Conservation (phyloP, 441 rosid genomes). For the Mallotus repandus region DNA sequence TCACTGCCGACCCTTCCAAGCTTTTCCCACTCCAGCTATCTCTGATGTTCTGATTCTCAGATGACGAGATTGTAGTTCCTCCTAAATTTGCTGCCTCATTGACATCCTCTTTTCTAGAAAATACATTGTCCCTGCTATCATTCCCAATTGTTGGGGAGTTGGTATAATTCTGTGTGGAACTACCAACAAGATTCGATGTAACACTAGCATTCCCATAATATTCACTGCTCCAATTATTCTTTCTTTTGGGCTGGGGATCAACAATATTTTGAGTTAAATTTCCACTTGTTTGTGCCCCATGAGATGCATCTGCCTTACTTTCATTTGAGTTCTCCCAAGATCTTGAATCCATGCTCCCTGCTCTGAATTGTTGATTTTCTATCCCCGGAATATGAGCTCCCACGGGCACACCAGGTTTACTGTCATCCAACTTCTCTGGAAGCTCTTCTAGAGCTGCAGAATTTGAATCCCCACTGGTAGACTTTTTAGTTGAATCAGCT, state of each 20-base stretch:
- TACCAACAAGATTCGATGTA: conserved; percentile 11
- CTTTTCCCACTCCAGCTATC: conserved; percentile 62
- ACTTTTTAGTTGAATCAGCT: conserved; percentile 24
- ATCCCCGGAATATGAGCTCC: conserved; percentile 15
- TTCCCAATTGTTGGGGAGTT: conserved; percentile 13
- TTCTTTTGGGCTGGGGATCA: conserved; percentile 8
- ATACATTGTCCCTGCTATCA: conserved; percentile 18
- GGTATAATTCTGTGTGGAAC: conserved; percentile 19
- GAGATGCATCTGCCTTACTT: conserved; percentile 14
- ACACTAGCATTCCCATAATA: conserved; percentile 4
- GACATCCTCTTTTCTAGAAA: conserved; percentile 13
- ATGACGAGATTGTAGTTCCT: conserved; percentile 26
- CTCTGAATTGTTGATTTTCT: conserved; percentile 24
- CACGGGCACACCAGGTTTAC: conserved; percentile 14
- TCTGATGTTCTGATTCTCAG: conserved; percentile 29
- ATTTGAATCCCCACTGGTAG: conserved; percentile 30
- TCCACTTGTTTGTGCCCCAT: conserved; percentile 12
- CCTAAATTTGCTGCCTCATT: conserved; percentile 11
- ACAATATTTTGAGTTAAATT: conserved; percentile 9
- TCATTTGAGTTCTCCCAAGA: conserved; percentile 18
- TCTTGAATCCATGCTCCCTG: conserved; percentile 26
- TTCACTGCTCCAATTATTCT: conserved; percentile 12
- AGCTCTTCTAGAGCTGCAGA: conserved; percentile 29
- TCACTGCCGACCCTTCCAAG: conserved; percentile 88
- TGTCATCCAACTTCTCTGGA: conserved; percentile 23